Evolutionary conservation across 1,284 basidiomycete genomes (phyloP), one percentile per base, ranked within the genome.

Genomic region (Fomitopsis betulina): DNA sequence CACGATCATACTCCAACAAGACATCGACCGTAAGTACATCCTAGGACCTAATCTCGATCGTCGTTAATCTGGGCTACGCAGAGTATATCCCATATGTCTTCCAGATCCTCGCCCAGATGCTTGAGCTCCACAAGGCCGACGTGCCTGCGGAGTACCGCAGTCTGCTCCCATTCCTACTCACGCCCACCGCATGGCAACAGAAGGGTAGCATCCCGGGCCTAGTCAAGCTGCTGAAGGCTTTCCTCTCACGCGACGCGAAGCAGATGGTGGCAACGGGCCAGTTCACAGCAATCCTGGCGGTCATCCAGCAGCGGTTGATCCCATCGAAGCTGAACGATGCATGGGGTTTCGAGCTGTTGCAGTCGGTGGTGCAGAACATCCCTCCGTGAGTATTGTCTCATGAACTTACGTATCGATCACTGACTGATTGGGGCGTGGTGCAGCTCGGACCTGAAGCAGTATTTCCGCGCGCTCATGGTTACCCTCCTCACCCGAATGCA

Each of bases 81-180:
- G 96, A 98, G 76, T 99, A 98, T 71, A 91, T 97, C 55, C 96
- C 96, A 1, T 99, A 96, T 71, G 91, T 94, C 54, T 98, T 99
- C 81, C 97, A 99, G 71, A 86, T 99, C 64, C 85, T 98, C 33
- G 91, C 95, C 0, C 96, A 99, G 72, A 94, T 99, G 81, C 87
- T 99, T 38, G 93, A 96, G 65, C 77, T 94, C 9, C 95, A 96
- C 67, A 74, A 76, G 0, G 70, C 76, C 1, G 74, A 76, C 27
- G 78, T 97, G 8, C 94, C 96, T 0, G 75, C 79, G 0, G 84
- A 89, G 58, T 99, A 98, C 75, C 85, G 87, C 37, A 76, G 81
- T 19, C 79, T 99, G 5, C 79, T 98, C 1, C 87, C 87, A 0
- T 88, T 95, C 64, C 81, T 99, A 21, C 84, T 98, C 37, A 93